Conservation (phyloP, 2,329 filamentous ascomycete genomes). For the Ophiostoma populinum region DNA sequence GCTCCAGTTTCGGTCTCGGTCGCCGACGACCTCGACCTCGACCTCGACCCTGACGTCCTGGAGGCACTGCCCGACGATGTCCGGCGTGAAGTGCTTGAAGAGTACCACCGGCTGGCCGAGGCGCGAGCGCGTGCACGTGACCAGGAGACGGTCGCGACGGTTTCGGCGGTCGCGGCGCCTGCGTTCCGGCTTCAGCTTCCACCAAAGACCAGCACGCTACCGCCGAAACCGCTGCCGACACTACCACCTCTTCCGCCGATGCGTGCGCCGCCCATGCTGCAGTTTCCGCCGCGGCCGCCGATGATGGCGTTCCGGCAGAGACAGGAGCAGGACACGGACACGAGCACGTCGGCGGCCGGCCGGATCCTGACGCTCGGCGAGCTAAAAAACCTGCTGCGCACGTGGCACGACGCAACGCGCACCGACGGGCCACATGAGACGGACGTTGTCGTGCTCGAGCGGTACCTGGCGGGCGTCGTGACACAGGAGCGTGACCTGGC, state of each 20-base stretch:
- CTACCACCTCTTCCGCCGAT: constrained; percentile 11
- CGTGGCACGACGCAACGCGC: constrained; percentile 59
- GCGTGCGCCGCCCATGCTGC: constrained; percentile 20
- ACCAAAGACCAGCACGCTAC: too few relatives aligned
- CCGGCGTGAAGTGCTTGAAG: constrained; percentile 46
- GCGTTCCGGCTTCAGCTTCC: constrained; percentile 32
- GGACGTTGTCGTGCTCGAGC: constrained; percentile 58
- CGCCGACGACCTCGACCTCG: constrained; percentile 12
- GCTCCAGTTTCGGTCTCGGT: constrained; percentile 10
- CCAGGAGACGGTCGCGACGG: constrained; percentile 1
- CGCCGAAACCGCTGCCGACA: neutral
- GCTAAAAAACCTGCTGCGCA: constrained; percentile 53
- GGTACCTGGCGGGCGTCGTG: constrained; percentile 57
- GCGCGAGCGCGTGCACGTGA: neutral
- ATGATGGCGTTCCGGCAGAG: constrained; percentile 29
- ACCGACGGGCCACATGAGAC: constrained; percentile 60
- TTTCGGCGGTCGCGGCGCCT: constrained; percentile 17
- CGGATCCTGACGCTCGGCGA: constrained; percentile 27
- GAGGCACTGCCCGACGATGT: constrained; percentile 1
- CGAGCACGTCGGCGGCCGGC: too few relatives aligned
- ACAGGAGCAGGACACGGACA: constrained; percentile 15
- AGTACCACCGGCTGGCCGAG: constrained; percentile 32
- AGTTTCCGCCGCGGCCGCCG: constrained; percentile 28
- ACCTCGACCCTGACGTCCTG: constrained; percentile 1
- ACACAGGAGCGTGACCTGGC: constrained; percentile 65